Base-by-base conservation (phyloP, 345 rosid genomes). In the Triadica sebifera region DNA sequence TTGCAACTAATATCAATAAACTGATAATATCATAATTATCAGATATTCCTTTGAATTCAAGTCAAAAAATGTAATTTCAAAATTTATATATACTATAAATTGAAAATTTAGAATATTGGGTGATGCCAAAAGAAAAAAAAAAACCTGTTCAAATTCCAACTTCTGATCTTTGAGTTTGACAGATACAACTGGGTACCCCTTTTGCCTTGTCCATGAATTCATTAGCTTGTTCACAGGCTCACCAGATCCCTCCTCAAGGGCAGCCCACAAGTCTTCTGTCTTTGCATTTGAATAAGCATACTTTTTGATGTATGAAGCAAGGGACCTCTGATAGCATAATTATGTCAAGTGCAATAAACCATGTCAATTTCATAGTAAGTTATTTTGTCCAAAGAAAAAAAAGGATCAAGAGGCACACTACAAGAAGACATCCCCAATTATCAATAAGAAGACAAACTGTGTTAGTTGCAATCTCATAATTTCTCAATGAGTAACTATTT, bases 141-240 rank as follows among this genome's bases (percentile, higher is more conserved):
- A 29, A 57, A 94, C 99, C 99, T 95, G 99, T 80, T 91, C 94
- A 79, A 95, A 84, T 86, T 91, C 91, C 83, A 95, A 72, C 79
- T 87, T 91, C 74, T 86, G 84, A 81, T 89, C 94, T 73, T 81
- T 89, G 37, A 88, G 49, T 77, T 85, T 86, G 72, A 90, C 94
- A 61, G 91, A 86, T 77, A 95, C 82, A 74, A 95, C 98, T 2
- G 98, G 99, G 80, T 93, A 95, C 55, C 99, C 98, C 69, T 71
- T 81, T 75, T 95, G 99, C 77, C 85, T 88, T 34, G 99, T 95
- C 99, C 99, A 95, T 15, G 94, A 90, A 73, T 84, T 87, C 99
- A 95, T 95, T 59, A 95, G 85, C 83, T 87, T 83, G 87, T 89
- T 95, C 71, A 95, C 97, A 57, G 99, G 97, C 82, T 95, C 89